A percentile compares a stretch with the other conserved stretches of the same genome.
phyloP scores from a whole-genome alignment of 352 stramenopile species.

The Phytophthora nicotianae region DNA sequence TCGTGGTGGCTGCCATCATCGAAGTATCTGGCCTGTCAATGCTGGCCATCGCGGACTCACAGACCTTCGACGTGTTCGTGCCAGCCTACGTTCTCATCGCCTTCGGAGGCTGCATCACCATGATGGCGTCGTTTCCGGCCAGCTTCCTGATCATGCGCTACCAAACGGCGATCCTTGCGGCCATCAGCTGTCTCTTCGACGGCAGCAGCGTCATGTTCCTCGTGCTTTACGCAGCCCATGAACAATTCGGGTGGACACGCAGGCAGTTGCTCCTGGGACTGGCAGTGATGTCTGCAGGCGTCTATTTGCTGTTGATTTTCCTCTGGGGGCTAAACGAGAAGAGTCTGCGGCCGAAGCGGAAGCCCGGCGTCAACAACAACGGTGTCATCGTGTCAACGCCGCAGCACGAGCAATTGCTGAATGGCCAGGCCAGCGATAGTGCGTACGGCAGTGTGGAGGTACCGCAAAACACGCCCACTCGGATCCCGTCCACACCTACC shows the following conservation, averaged over 20 bases:
- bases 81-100: conserved; percentile 70
- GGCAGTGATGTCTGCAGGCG: conserved; percentile 37
- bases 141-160: conserved; percentile 78
- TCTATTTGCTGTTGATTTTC: conserved; percentile 73
- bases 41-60: conserved; percentile 76
- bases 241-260: conserved; percentile 49
- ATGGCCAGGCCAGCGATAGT: conserved; percentile 20
- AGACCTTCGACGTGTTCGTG: conserved; percentile 78
- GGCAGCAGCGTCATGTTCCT: conserved; percentile 79
- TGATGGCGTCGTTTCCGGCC: conserved; percentile 79
- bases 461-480: conserved; percentile 17
- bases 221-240: conserved; percentile 60
- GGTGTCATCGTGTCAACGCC: conserved; percentile 13
- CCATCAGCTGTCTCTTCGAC: conserved; percentile 82
- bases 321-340: conserved; percentile 83
- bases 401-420: conserved; percentile 42
- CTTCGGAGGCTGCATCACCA: conserved; percentile 77
- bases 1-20: conserved; percentile 57
- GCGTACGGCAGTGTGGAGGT: conserved; percentile 34
- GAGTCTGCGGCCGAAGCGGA: conserved; percentile 39
- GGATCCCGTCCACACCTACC: conserved; percentile 12
- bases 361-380: conserved; percentile 19
- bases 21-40: conserved; percentile 74
- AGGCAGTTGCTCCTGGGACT: conserved; percentile 59
- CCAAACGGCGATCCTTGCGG: conserved; percentile 78